Evolutionary conservation across 2,329 filamentous ascomycete species (phyloP).

Genomic region (Phyllosticta paracitricarpa): DNA sequence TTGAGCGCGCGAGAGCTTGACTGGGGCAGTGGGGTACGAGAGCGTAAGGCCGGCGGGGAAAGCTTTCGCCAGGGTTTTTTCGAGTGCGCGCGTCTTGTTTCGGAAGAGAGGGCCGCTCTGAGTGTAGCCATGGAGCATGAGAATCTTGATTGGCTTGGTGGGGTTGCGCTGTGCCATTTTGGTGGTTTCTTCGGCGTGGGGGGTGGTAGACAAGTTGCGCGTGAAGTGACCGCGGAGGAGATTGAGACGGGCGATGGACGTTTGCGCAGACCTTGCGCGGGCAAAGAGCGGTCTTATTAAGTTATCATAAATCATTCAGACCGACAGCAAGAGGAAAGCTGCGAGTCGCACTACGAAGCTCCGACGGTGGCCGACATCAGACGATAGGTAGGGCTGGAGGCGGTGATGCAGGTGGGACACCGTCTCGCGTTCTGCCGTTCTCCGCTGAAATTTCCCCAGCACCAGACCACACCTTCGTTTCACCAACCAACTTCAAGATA

Average conservation of each 20-base stretch:
- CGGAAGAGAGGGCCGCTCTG: conserved; percentile 81
- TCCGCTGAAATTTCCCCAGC: conserved; percentile 9
- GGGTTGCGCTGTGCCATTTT: conserved; percentile 25
- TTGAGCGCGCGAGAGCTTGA: conserved; percentile 34
- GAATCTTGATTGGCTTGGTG: conserved; percentile 31
- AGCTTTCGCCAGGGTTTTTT: conserved; percentile 68
- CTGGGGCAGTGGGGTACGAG: conserved; percentile 38
- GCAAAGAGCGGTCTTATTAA: background rate
- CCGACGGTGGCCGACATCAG: conserved; percentile 6
- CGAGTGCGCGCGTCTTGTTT: conserved; percentile 76
- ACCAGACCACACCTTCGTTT: background rate
- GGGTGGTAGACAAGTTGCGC: background rate
- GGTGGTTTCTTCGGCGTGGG: conserved; percentile 11
- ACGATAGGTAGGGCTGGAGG: conserved; percentile 6
- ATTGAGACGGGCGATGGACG: background rate
- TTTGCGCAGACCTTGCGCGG: background rate
- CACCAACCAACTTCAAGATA: background rate
- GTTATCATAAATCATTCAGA: background rate
- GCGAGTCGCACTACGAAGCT: background rate
- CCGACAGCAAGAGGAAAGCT: background rate
- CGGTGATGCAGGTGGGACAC: background rate
- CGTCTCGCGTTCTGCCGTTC: background rate
- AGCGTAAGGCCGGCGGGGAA: conserved; percentile 47
- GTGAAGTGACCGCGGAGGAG: background rate
- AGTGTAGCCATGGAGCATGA: conserved; percentile 63